Evolutionary conservation across 1,139 yeast species (phyloP).

Genomic region (Hemisphaericaspora xylanilytica): DNA sequence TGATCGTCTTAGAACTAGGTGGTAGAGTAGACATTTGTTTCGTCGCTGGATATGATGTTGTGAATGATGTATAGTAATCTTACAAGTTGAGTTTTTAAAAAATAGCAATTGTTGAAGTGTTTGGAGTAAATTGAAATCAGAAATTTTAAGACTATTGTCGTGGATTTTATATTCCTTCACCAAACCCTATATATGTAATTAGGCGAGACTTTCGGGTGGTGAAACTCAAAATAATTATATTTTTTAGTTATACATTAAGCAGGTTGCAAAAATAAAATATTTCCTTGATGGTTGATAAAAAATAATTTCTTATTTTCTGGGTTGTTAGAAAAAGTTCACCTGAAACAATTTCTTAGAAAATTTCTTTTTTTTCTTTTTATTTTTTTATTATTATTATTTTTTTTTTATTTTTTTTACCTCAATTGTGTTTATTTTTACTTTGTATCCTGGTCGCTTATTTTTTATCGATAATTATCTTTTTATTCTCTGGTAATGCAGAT

Average conservation of each 20-base stretch:
- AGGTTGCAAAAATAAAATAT: slow-evolving; percentile 1
- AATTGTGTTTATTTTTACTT: too few species aligned
- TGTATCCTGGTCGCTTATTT: too few species aligned
- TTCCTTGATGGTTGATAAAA: neutral
- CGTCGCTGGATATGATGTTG: neutral
- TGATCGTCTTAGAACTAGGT: slow-evolving; percentile 14
- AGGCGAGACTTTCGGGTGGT: slow-evolving; percentile 1
- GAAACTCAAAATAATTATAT: neutral
- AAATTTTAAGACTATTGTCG: too few species aligned
- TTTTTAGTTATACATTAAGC: neutral
- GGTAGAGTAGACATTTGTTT: slow-evolving; percentile 7
- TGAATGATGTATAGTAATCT: neutral
- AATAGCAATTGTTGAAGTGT: too few species aligned
- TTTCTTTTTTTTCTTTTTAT: neutral
- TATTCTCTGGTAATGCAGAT: too few species aligned
- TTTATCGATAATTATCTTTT: too few species aligned
- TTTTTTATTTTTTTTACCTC: too few species aligned
- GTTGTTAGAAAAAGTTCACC: neutral
- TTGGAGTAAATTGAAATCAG: too few species aligned
- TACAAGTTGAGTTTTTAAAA: too few species aligned
- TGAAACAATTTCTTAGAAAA: neutral
- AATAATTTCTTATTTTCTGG: slow-evolving; percentile 1
- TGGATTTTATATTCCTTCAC: neutral
- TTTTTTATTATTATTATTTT: too few species aligned
- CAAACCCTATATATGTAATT: neutral